Percentiles rank a stretch among this genome's conserved stretches.
phyloP scores from a whole-genome alignment of 2,329 filamentous ascomycete species.

The Neopestalotiopsis sp. region DNA sequence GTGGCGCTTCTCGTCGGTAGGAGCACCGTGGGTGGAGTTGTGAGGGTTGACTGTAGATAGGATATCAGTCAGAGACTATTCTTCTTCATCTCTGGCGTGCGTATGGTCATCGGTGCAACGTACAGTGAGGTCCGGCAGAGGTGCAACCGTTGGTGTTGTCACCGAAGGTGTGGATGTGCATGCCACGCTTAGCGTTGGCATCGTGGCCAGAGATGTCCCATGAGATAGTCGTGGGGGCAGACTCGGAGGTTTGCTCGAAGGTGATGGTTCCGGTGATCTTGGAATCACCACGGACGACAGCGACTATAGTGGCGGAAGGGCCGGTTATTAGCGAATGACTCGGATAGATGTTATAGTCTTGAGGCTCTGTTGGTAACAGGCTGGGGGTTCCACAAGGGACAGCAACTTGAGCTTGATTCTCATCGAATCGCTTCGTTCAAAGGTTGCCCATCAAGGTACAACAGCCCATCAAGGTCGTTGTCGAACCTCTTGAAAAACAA shows the following conservation, averaged over 20 bases:
- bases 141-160: slow-evolving; percentile 99
- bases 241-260: slow-evolving; percentile 92
- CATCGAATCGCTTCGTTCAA: slow-evolving; percentile 22
- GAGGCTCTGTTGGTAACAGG: slow-evolving; percentile 7
- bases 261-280: slow-evolving; percentile 91
- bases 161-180: slow-evolving; percentile 98
- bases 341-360: slow-evolving; percentile 15
- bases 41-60: slow-evolving; percentile 23
- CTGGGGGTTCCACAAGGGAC: slow-evolving; percentile 27
- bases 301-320: slow-evolving; percentile 64
- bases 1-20: slow-evolving; percentile 82
- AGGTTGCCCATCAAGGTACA: slow-evolving; percentile 35
- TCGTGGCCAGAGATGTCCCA: slow-evolving; percentile 95
- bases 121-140: slow-evolving; percentile 96
- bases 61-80: slow-evolving; percentile 24
- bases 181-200: slow-evolving; percentile 92
- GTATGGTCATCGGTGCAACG: slow-evolving; percentile 42
- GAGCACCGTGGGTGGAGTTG: slow-evolving; percentile 63
- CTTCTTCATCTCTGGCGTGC: neutral
- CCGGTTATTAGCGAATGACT: slow-evolving; percentile 30
- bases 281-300: slow-evolving; percentile 96
- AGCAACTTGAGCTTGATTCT: slow-evolving; percentile 1
- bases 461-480: slow-evolving; percentile 52
- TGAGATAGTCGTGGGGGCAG: slow-evolving; percentile 80
- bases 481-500: slow-evolving; percentile 48